These are phyloP conservation scores for Pinus albicaulis DNA, from an alignment of 75 land plant species.

Conservation along the genomic window DNA sequence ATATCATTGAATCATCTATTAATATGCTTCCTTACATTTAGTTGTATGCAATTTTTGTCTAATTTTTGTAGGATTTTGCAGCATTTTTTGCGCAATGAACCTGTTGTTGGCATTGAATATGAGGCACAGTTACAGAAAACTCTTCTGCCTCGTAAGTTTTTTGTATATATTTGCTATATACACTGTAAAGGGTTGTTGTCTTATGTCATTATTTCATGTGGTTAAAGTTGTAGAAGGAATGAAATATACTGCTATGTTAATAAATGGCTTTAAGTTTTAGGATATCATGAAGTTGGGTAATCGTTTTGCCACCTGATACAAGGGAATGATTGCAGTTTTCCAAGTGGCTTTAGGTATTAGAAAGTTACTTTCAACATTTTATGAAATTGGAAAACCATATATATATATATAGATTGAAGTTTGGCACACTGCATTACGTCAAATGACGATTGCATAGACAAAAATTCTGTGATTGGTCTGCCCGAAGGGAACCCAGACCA, in stretches of 20 bases:
- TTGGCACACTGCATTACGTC: too few relatives aligned
- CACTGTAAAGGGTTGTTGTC: background rate
- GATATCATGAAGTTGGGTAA: background rate
- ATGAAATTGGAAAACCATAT: too few relatives aligned
- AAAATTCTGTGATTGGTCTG: too few relatives aligned
- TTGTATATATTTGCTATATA: background rate
- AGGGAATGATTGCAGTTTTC: background rate
- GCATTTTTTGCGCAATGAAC: constrained; percentile 91
- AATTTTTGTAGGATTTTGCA: constrained; percentile 29
- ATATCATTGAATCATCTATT: background rate
- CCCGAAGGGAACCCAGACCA: too few relatives aligned
- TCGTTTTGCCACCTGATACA: background rate
- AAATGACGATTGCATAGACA: too few relatives aligned
- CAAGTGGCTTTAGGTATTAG: too few relatives aligned
- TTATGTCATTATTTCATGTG: background rate
- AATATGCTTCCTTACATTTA: background rate
- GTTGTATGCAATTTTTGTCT: background rate
- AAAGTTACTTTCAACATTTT: too few relatives aligned
- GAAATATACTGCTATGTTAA: background rate
- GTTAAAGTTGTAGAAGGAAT: constrained; percentile 2
- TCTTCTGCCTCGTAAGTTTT: constrained; percentile 78
- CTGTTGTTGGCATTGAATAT: constrained; percentile 92
- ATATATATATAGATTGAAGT: too few relatives aligned
- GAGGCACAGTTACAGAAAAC: constrained; percentile 96
- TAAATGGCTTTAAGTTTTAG: background rate